Conservation (phyloP, 208 protist genomes). For the Acanthamoeba castellanii region DNA sequence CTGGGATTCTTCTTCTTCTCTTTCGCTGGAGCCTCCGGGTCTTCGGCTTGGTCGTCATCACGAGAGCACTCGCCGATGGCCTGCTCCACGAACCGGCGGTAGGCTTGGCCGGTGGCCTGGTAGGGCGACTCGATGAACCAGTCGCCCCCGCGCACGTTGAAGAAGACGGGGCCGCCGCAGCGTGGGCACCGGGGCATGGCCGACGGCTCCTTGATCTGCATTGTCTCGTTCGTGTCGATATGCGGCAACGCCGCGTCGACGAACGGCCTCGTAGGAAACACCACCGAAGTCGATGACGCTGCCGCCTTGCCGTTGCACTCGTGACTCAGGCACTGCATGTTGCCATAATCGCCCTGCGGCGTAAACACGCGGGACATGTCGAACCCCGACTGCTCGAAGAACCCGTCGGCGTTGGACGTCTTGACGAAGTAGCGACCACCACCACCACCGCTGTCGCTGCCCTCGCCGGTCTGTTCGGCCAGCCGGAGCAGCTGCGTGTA, state of each 20-base stretch:
- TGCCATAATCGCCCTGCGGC: constrained; percentile 16
- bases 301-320: neutral
- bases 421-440: constrained; percentile 1
- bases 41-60: neutral
- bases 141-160: neutral
- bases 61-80: neutral
- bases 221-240: neutral
- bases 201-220: neutral
- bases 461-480: neutral
- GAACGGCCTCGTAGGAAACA: neutral
- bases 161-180: neutral
- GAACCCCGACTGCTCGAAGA: constrained; percentile 23
- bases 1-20: neutral
- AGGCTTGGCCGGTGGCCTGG: neutral
- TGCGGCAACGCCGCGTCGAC: neutral
- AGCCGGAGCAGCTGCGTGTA: neutral
- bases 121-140: constrained; percentile 22
- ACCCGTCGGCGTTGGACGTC: constrained; percentile 58
- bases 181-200: neutral
- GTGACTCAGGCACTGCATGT: constrained; percentile 32
- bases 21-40: no score
- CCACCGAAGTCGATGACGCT: neutral
- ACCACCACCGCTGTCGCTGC: no score
- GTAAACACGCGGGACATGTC: neutral
- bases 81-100: neutral